phyloP scores from a whole-genome alignment of 306 rosid genomes.

The Lathyrus sativus region DNA sequence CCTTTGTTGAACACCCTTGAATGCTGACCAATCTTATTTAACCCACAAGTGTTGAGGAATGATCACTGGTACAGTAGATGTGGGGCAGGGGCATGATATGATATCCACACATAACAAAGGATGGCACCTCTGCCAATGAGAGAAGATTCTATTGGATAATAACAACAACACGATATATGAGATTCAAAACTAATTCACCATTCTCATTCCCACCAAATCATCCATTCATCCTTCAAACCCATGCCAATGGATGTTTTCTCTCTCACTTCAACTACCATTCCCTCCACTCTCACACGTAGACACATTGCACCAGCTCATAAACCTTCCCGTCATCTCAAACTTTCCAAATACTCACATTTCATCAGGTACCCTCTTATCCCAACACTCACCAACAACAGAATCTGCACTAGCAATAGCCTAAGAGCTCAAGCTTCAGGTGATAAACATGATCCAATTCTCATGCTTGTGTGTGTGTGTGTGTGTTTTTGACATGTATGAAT shows the following conservation, averaged over 20 bases:
- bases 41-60: conserved; percentile 4
- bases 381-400: conserved; percentile 24
- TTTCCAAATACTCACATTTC: conserved; percentile 50
- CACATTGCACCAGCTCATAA: conserved; percentile 34
- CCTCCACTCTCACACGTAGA: conserved; percentile 51
- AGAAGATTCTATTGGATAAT: conserved; percentile 43
- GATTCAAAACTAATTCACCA: conserved; percentile 28
- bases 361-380: conserved; percentile 40
- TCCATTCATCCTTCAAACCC: conserved; percentile 21
- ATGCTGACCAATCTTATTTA: background rate
- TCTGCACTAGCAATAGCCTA: conserved; percentile 23
- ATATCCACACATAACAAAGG: conserved; percentile 61
- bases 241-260: conserved; percentile 76
- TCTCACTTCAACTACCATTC: conserved; percentile 53
- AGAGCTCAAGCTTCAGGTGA: conserved; percentile 76
- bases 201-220: conserved; percentile 7
- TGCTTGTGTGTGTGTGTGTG: background rate
- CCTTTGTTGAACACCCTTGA: background rate
- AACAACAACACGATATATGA: background rate
- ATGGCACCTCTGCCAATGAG: conserved; percentile 40
- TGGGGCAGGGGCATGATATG: conserved; percentile 60
- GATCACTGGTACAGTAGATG: background rate
- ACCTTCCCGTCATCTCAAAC: conserved; percentile 41
- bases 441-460: background rate
- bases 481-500: conserved; percentile 37